Conservation (phyloP, 2,329 filamentous ascomycete species). For the Ascochyta koolunga region DNA sequence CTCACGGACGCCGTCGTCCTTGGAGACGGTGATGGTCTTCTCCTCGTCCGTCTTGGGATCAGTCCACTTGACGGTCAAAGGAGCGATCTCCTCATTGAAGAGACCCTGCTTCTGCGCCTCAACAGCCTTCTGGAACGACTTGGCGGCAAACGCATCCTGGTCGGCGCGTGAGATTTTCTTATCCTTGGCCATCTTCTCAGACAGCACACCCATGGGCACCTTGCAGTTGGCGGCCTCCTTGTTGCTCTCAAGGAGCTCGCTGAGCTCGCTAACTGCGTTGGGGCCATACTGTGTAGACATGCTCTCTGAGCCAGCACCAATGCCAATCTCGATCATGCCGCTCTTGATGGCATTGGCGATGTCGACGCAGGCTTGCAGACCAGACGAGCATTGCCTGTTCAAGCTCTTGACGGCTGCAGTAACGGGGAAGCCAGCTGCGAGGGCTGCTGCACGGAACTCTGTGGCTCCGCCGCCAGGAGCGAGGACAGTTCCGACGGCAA, state of each 20-base stretch:
- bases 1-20: slow-evolving; percentile 85
- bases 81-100: slow-evolving; percentile 89
- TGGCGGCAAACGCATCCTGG: slow-evolving; percentile 94
- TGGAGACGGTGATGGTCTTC: slow-evolving; percentile 79
- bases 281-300: slow-evolving; percentile 95
- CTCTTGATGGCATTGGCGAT: slow-evolving; percentile 89
- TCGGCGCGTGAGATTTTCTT: slow-evolving; percentile 71
- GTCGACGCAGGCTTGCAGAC: slow-evolving; percentile 90
- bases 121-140: slow-evolving; percentile 87
- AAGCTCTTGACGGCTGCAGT: slow-evolving; percentile 82
- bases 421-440: slow-evolving; percentile 90
- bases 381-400: slow-evolving; percentile 94
- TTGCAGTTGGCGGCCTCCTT: slow-evolving; percentile 92
- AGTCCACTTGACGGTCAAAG: slow-evolving; percentile 83
- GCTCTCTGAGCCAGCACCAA: slow-evolving; percentile 94
- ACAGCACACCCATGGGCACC: slow-evolving; percentile 93
- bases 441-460: slow-evolving; percentile 90
- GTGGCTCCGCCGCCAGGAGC: slow-evolving; percentile 93
- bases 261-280: slow-evolving; percentile 88
- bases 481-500: slow-evolving; percentile 89
- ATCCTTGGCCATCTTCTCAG: slow-evolving; percentile 93
- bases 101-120: slow-evolving; percentile 87
- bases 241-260: slow-evolving; percentile 81
- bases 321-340: slow-evolving; percentile 94
- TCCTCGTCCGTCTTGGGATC: slow-evolving; percentile 90